Conservation (phyloP, 2,329 filamentous ascomycete species). For the Torrubiella hemipterigena region DNA sequence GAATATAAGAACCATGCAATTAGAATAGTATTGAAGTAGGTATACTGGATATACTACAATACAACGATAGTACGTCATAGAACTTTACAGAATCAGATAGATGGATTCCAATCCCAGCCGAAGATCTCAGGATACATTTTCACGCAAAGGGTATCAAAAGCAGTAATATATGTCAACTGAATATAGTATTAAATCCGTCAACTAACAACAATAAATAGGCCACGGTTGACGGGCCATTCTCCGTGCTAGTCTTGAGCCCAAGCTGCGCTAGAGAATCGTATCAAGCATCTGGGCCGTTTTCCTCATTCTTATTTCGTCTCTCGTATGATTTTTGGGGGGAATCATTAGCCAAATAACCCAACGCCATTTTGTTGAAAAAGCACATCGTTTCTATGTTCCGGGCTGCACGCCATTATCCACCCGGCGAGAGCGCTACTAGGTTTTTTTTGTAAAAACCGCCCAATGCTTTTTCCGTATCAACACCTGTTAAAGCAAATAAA, state of each 20-base stretch:
- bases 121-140: too few species aligned
- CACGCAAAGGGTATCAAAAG: conserved; percentile 10
- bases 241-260: conserved; percentile 4
- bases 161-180: background rate
- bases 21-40: too few species aligned
- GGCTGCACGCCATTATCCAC: conserved; percentile 12
- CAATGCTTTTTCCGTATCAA: conserved; percentile 2
- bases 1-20: too few species aligned
- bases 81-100: too few species aligned
- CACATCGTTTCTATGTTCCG: conserved; percentile 21
- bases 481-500: conserved; percentile 9
- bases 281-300: too few species aligned
- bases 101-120: too few species aligned
- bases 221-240: conserved; percentile 31
- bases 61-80: too few species aligned
- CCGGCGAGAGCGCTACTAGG: conserved; percentile 14
- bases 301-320: too few species aligned
- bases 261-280: background rate
- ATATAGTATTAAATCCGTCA: too few species aligned
- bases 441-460: conserved; percentile 7
- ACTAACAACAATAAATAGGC: too few species aligned
- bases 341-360: conserved; percentile 23
- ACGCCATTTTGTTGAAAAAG: conserved; percentile 29
- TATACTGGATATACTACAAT: too few species aligned
- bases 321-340: conserved; percentile 19